Evolutionary conservation across 768 basidiomycete species (phyloP).

Genomic region (Tylopilus vinaceipallidus): DNA sequence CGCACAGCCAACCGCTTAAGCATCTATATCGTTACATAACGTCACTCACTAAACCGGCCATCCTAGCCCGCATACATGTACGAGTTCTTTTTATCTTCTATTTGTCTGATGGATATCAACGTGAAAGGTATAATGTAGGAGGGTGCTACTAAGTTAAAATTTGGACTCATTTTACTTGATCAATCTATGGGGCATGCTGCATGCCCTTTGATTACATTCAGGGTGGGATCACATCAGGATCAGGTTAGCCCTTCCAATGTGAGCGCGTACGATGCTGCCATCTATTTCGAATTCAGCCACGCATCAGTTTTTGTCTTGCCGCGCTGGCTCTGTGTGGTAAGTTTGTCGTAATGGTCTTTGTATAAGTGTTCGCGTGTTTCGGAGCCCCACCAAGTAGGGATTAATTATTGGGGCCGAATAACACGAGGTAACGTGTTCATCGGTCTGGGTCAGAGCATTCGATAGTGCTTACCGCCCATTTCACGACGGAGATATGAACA

Average conservation of each 20-base stretch:
- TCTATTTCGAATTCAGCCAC: not conserved
- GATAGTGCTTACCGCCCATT: no score
- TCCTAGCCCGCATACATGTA: conserved; percentile 13
- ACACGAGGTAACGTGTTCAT: no score
- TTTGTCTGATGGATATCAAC: not conserved
- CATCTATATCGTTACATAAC: not conserved
- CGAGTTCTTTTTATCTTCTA: conserved; percentile 1
- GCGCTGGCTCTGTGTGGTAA: no score
- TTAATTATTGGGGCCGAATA: not conserved
- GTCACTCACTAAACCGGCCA: not conserved
- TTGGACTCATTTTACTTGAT: not conserved
- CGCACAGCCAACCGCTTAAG: not conserved
- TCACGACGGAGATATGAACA: no score
- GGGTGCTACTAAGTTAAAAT: not conserved
- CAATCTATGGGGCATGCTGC: no score
- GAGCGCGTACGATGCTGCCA: conserved; percentile 2
- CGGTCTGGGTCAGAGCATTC: no score
- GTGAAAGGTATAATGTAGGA: not conserved
- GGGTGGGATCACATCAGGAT: not conserved
- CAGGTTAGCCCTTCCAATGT: not conserved
- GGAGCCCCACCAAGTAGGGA: no score
- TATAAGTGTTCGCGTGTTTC: not conserved
- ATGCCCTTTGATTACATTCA: no score
- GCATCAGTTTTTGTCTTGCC: no score
- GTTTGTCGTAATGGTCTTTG: not conserved